phyloP scores from a whole-genome alignment of 1,139 yeast genomes.

The Lodderomyces orthopsilosis region DNA sequence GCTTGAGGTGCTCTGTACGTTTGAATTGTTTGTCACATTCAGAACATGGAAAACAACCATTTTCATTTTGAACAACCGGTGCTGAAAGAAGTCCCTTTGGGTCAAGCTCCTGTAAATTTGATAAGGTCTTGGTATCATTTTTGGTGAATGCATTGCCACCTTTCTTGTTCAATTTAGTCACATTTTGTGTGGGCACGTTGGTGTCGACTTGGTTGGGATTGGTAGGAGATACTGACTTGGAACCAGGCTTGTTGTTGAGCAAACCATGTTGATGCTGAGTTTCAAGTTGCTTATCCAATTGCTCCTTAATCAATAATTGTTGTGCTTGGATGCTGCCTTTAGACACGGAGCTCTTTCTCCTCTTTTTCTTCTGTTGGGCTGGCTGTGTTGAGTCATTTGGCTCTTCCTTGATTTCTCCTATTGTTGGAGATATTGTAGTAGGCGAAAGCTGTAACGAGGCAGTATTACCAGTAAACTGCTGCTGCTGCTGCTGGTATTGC shows the following conservation, averaged over 20 bases:
- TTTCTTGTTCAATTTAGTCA: slow-evolving; percentile 1
- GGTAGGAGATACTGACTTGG: slow-evolving; percentile 11
- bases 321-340: slow-evolving; percentile 2
- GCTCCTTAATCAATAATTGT: slow-evolving; percentile 2
- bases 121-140: slow-evolving; percentile 1
- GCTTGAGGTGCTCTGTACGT: slow-evolving; percentile 47
- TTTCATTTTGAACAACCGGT: slow-evolving; percentile 9
- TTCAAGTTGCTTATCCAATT: background rate
- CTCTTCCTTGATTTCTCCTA: slow-evolving; percentile 11
- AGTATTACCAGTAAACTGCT: background rate
- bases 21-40: slow-evolving; percentile 48
- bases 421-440: slow-evolving; percentile 6
- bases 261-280: background rate
- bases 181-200: background rate
- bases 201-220: slow-evolving; percentile 2
- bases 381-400: background rate
- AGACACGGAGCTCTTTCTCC: slow-evolving; percentile 13
- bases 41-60: slow-evolving; percentile 39
- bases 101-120: background rate
- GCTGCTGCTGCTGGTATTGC: background rate
- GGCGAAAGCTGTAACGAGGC: slow-evolving; percentile 11
- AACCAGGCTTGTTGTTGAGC: slow-evolving; percentile 1
- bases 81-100: background rate
- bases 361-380: slow-evolving; percentile 9
- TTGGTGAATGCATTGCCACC: background rate